phyloP scores from a whole-genome alignment of 139 green algal species.

The Deuterostichococcus epilithicus region DNA sequence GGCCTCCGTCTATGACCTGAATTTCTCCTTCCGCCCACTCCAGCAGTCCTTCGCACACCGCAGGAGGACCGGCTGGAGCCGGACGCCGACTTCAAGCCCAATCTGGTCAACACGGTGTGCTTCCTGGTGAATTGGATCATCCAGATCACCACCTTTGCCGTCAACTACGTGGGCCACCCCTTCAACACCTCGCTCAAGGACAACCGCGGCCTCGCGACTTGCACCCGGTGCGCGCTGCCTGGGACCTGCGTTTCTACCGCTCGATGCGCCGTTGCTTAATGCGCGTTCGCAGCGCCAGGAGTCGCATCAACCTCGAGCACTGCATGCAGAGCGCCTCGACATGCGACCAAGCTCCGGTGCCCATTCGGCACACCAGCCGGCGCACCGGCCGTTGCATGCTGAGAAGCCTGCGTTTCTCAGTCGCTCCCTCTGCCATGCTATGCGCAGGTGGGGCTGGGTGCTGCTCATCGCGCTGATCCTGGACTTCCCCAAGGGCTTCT shows the following conservation, averaged over 20 bases:
- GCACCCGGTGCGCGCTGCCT: conserved; percentile 33
- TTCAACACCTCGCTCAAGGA: conserved; percentile 84
- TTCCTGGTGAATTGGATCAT: conserved; percentile 88
- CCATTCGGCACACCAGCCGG: no score
- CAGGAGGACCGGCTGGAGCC: conserved; percentile 68
- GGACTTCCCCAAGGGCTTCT: conserved; percentile 10
- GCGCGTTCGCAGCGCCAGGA: no score
- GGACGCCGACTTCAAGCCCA: conserved; percentile 88
- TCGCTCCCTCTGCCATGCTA: no score
- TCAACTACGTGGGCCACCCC: conserved; percentile 94
- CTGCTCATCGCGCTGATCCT: conserved; percentile 10
- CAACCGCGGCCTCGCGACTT: conserved; percentile 63
- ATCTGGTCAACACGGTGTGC: conserved; percentile 96
- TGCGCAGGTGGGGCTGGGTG: background rate
- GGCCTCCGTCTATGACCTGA: no score
- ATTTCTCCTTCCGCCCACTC: no score
- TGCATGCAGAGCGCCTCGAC: no score
- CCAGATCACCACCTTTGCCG: conserved; percentile 88
- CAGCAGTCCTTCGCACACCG: background rate
- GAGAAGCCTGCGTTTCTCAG: no score
- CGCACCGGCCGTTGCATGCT: no score
- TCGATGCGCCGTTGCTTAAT: no score
- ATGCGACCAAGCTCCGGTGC: no score
- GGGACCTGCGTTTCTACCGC: no score
- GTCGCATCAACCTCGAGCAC: no score